phyloP scores from a whole-genome alignment of 495 filamentous ascomycete species.

The Trichoderma erinaceum region DNA sequence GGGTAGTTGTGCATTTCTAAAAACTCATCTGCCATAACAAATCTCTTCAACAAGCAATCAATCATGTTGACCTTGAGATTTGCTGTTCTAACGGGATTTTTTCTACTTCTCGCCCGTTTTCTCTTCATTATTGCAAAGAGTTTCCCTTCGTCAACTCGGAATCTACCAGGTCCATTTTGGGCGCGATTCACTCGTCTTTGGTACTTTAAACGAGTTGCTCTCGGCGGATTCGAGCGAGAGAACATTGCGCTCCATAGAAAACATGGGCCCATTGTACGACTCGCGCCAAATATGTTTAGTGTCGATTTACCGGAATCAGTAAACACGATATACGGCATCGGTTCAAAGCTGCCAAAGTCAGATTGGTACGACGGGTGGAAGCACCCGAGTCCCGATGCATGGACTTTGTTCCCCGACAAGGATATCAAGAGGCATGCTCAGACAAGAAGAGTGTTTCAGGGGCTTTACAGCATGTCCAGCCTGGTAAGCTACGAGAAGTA shows the following conservation, averaged over 20 bases:
- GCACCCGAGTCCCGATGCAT: conserved; percentile 21
- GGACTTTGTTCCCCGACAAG: conserved; percentile 29
- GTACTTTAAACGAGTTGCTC: conserved; percentile 20
- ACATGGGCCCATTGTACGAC: conserved; percentile 30
- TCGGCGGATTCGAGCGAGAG: conserved; percentile 18
- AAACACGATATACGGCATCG: conserved; percentile 23
- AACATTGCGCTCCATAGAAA: conserved; percentile 27
- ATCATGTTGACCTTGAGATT: not conserved
- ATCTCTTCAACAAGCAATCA: not conserved
- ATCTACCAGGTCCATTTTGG: conserved; percentile 21
- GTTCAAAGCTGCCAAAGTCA: conserved; percentile 25
- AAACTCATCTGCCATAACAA: too few species aligned
- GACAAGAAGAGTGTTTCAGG: conserved; percentile 34
- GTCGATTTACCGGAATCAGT: conserved; percentile 26
- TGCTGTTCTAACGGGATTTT: not conserved
- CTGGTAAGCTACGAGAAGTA: conserved; percentile 50
- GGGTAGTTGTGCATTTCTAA: too few species aligned
- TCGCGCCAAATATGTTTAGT: conserved; percentile 32
- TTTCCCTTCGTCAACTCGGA: not conserved
- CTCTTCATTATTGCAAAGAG: not conserved
- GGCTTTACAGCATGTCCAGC: conserved; percentile 47
- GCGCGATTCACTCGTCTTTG: conserved; percentile 22
- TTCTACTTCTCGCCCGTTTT: not conserved
- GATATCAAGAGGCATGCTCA: conserved; percentile 25
- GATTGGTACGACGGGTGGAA: conserved; percentile 30